These are phyloP conservation scores for Nothopassalora personata DNA, from an alignment of 2,329 filamentous ascomycete species.

Conservation along the genomic window DNA sequence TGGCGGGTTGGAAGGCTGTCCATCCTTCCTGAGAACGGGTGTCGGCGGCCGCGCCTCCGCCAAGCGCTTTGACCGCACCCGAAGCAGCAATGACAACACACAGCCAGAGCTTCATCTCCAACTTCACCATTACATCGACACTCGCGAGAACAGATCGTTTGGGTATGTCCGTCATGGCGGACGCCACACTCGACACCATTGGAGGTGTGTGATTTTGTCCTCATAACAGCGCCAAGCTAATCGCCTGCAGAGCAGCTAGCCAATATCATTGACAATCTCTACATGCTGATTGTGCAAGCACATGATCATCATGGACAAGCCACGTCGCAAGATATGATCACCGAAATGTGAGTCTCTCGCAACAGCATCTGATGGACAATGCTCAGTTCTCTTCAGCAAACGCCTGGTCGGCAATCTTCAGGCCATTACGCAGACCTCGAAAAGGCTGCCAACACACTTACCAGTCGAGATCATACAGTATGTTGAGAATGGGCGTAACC, in stretches of 20 bases:
- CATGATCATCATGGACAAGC: slow-evolving; percentile 55
- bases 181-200: slow-evolving; percentile 30
- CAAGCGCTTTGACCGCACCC: too few species aligned
- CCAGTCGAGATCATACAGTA: slow-evolving; percentile 61
- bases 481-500: slow-evolving; percentile 58
- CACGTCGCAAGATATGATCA: slow-evolving; percentile 53
- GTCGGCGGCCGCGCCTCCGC: too few species aligned
- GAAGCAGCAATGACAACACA: background rate
- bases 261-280: slow-evolving; percentile 57
- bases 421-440: slow-evolving; percentile 46
- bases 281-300: slow-evolving; percentile 54
- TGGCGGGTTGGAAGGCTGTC: background rate
- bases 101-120: background rate
- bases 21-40: too few species aligned
- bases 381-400: slow-evolving; percentile 36
- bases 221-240: slow-evolving; percentile 9
- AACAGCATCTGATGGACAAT: background rate
- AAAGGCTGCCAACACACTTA: slow-evolving; percentile 48
- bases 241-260: slow-evolving; percentile 48
- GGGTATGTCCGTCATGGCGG: slow-evolving; percentile 19
- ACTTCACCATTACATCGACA: background rate
- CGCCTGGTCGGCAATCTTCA: slow-evolving; percentile 49
- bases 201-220: slow-evolving; percentile 21
- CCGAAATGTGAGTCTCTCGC: slow-evolving; percentile 46
- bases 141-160: background rate